Evolutionary conservation across 805 yeast species (phyloP).

Genomic region (Nakazawaea ishiwadae): DNA sequence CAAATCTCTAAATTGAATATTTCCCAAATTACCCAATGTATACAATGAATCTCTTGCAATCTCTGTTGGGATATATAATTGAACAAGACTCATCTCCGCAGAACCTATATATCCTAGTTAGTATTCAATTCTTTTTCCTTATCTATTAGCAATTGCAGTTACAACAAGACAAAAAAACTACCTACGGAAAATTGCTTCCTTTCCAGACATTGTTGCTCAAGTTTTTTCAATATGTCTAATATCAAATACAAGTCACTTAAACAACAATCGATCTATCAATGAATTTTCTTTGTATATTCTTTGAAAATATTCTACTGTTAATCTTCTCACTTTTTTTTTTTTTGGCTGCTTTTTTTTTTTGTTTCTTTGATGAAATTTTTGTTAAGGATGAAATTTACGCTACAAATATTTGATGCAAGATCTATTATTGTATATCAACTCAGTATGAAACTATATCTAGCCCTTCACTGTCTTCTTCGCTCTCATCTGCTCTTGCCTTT

Average conservation of each 20-base stretch:
- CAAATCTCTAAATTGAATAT: constrained; percentile 84
- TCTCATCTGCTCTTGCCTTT: too few species aligned
- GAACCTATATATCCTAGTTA: constrained; percentile 45
- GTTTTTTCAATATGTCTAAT: too few species aligned
- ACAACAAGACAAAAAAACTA: not conserved
- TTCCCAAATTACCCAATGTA: constrained; percentile 80
- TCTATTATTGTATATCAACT: not conserved
- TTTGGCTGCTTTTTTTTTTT: not conserved
- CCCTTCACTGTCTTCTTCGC: constrained; percentile 9
- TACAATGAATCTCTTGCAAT: constrained; percentile 83
- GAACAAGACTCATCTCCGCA: constrained; percentile 95
- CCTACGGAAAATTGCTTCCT: constrained; percentile 8
- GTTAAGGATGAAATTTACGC: not conserved
- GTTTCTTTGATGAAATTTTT: not conserved
- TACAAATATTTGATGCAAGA: too few species aligned
- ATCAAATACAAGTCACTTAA: too few species aligned
- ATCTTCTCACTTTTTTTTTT: not conserved
- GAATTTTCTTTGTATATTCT: not conserved
- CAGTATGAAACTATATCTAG: constrained; percentile 13
- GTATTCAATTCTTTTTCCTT: too few species aligned
- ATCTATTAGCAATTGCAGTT: not conserved
- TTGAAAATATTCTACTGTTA: not conserved
- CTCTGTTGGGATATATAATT: constrained; percentile 87
- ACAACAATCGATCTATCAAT: not conserved
- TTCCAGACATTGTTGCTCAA: not conserved